Conservation (phyloP, 257 asterid genomes). For the Buddleja alternifolia region DNA sequence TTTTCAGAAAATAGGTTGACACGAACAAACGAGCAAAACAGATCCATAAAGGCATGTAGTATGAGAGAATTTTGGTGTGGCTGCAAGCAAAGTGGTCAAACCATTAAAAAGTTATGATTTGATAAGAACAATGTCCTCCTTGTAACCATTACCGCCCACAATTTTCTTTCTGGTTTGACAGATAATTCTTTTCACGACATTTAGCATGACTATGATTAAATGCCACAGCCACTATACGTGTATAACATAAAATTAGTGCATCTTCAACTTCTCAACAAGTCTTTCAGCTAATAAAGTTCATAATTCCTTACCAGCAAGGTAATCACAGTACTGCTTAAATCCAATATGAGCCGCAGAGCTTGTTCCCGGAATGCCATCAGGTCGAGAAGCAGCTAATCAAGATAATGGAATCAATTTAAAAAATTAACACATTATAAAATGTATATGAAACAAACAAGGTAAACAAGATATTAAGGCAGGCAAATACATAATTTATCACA, state of each 20-base stretch:
- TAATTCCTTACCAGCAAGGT: constrained; percentile 86
- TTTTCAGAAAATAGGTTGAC: constrained; percentile 92
- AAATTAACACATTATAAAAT: constrained; percentile 1
- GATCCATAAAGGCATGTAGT: constrained; percentile 97
- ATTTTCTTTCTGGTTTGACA: neutral
- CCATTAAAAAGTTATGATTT: constrained; percentile 25
- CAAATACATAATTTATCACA: constrained; percentile 3
- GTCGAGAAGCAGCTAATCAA: constrained; percentile 92
- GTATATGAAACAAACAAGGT: neutral
- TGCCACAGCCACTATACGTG: constrained; percentile 1
- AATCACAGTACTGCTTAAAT: constrained; percentile 96
- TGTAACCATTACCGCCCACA: neutral
- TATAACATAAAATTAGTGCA: constrained; percentile 22
- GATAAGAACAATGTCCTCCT: constrained; percentile 13
- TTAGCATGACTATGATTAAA: constrained; percentile 7
- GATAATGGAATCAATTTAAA: constrained; percentile 33
- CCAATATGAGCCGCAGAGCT: constrained; percentile 95
- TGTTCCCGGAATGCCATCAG: constrained; percentile 98
- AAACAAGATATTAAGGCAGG: constrained; percentile 19
- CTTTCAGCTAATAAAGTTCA: constrained; percentile 16
- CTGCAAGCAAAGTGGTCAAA: constrained; percentile 58
- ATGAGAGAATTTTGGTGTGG: constrained; percentile 97
- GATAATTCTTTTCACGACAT: constrained; percentile 8
- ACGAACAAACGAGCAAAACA: constrained; percentile 98
- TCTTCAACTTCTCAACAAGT: constrained; percentile 30